Evolutionary conservation across 495 filamentous ascomycete genomes (phyloP), one percentile per base, ranked within the genome.

Genomic region (Penicillium fimorum): DNA sequence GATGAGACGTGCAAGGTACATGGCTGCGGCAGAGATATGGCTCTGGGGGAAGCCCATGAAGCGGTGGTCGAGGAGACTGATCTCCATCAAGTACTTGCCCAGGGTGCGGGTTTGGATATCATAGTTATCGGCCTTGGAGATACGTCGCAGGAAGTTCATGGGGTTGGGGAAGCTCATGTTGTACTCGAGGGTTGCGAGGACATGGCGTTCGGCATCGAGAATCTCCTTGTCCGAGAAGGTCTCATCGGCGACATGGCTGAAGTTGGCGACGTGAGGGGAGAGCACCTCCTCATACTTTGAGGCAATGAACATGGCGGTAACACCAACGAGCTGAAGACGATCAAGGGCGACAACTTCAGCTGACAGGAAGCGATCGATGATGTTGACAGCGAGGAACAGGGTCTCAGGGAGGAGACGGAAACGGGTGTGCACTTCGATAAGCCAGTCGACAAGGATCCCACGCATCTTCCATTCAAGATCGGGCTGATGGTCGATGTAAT

Each of bases 221-320:
- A 98, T 97, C 70, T 97, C 93, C 45, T 87, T 83, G 69, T 96
- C 95, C n/a, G 84, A 85, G 70, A 97, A 98, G 40, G 92, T 94
- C 70, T 98, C 92, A 69, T 97, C 95, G 64, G 94, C 91, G 62
- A 98, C 90, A 63, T 96, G 89, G 58, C 88, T 87, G 81, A 97
- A 97, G 83, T 96, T 96, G 71, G 86, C 85, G 37, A 98, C 91
- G 68, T 97, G 94, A 32, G 94, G 95, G 4, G 94, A 96, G 22
- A 97, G 83, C 51, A 97, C 92, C 66, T 98, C 94, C 71, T 98
- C 94, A 64, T 97, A 98, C 77, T 98, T 98, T 61, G 93, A 92
- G 20, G 95, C 94, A 68, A 98, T 96, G 79, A 97, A 82, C 94
- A 98, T 97, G 68, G 94, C 94, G 46, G 94, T 95, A 58, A 97